Evolutionary conservation across 176 grass and related monocot species (phyloP).

Genomic region (Phoenix dactylifera): DNA sequence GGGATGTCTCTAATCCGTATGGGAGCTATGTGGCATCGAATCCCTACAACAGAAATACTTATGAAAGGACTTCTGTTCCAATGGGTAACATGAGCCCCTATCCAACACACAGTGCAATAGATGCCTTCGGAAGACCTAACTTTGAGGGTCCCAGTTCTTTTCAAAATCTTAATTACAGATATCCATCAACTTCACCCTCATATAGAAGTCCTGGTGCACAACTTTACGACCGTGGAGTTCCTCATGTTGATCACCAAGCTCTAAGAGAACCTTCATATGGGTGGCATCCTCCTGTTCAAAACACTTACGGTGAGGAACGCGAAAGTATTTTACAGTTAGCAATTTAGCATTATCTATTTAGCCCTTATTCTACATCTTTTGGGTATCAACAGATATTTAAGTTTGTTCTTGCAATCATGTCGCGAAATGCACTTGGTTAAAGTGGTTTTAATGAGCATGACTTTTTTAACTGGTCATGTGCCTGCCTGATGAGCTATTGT

Average conservation of each 20-base stretch:
- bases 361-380: neutral
- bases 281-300: conserved; percentile 11
- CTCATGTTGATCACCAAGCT: conserved; percentile 9
- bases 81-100: conserved; percentile 5
- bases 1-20: conserved; percentile 10
- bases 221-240: neutral
- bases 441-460: too few species aligned
- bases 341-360: neutral
- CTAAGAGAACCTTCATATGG: conserved; percentile 15
- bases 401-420: too few species aligned
- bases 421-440: too few species aligned
- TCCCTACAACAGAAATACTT: conserved; percentile 9
- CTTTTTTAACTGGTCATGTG: too few species aligned
- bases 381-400: too few species aligned
- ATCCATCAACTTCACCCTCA: conserved; percentile 16
- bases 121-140: conserved; percentile 17
- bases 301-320: conserved; percentile 21
- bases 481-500: too few species aligned
- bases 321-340: neutral
- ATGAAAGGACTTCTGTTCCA: conserved; percentile 12
- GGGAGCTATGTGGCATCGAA: conserved; percentile 5
- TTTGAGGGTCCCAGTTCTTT: conserved; percentile 26
- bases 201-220: conserved; percentile 2
- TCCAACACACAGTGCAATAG: conserved; percentile 3
- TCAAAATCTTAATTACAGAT: conserved; percentile 8